A percentile compares a stretch with the other conserved stretches of the same genome.
phyloP scores from a whole-genome alignment of 345 rosid genomes.

The Populus pruinosa region DNA sequence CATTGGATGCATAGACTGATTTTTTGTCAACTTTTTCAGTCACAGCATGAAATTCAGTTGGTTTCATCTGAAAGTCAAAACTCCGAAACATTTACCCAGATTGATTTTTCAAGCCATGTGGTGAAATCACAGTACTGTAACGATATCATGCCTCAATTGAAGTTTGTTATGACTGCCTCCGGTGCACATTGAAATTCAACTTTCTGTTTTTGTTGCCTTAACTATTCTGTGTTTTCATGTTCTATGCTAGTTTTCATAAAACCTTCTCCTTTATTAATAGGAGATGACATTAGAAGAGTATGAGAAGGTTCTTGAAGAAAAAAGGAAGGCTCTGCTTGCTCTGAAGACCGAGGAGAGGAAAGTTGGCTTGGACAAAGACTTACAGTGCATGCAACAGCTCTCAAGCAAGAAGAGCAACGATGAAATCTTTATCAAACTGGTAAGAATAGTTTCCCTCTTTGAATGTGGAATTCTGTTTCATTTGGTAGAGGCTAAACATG shows the following conservation, averaged over 20 bases:
- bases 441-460: conserved; percentile 19
- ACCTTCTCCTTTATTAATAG: conserved; percentile 25
- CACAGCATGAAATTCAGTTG: neutral
- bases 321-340: conserved; percentile 66
- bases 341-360: conserved; percentile 74
- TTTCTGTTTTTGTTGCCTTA: neutral
- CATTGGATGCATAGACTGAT: neutral
- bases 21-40: too few species aligned
- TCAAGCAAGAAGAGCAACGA: conserved; percentile 75
- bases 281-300: conserved; percentile 98
- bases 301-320: conserved; percentile 80
- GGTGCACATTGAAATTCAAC: neutral
- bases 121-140: neutral
- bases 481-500: neutral
- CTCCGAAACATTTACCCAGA: neutral
- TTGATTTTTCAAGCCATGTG: neutral
- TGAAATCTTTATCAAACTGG: conserved; percentile 91
- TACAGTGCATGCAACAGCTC: conserved; percentile 79
- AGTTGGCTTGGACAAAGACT: conserved; percentile 65
- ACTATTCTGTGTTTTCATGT: neutral
- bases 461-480: neutral
- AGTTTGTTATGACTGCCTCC: neutral
- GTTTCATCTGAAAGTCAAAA: neutral
- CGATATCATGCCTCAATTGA: neutral
- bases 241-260: neutral